Evolutionary conservation across 2,329 filamentous ascomycete genomes (phyloP).

Genomic region (Ascochyta viciae-villosae): DNA sequence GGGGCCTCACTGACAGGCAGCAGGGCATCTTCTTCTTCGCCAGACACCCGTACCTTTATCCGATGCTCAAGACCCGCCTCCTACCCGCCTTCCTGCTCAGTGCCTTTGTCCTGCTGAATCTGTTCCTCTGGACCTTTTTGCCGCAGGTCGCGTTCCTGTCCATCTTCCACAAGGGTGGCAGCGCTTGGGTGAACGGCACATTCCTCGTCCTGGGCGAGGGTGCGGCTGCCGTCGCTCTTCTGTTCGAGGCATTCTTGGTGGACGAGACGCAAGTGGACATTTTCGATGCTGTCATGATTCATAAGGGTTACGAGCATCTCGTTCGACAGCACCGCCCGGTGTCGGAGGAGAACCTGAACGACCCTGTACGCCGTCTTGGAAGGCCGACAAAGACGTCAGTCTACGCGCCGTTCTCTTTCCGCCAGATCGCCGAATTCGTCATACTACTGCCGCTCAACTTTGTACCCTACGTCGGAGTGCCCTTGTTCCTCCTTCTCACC

Average conservation of each 20-base stretch:
- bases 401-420: constrained; percentile 87
- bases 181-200: constrained; percentile 88
- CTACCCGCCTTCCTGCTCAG: constrained; percentile 84
- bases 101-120: constrained; percentile 78
- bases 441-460: constrained; percentile 76
- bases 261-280: constrained; percentile 79
- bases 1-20: constrained; percentile 22
- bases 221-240: constrained; percentile 65
- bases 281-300: constrained; percentile 79
- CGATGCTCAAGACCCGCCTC: constrained; percentile 78
- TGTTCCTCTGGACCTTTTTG: constrained; percentile 88
- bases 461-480: constrained; percentile 81
- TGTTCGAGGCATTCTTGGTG: constrained; percentile 61
- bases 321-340: constrained; percentile 58
- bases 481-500: constrained; percentile 85
- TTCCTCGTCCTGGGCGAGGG: constrained; percentile 79
- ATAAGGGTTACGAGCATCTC: constrained; percentile 70
- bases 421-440: constrained; percentile 88
- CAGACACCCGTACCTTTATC: constrained; percentile 79
- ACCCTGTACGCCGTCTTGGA: constrained; percentile 80
- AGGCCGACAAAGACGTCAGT: constrained; percentile 78
- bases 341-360: constrained; percentile 70
- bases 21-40: constrained; percentile 84
- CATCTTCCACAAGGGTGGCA: constrained; percentile 80
- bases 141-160: constrained; percentile 89